Evolutionary conservation across 1,284 basidiomycete species (phyloP).

Genomic region (Boletellus sp.): DNA sequence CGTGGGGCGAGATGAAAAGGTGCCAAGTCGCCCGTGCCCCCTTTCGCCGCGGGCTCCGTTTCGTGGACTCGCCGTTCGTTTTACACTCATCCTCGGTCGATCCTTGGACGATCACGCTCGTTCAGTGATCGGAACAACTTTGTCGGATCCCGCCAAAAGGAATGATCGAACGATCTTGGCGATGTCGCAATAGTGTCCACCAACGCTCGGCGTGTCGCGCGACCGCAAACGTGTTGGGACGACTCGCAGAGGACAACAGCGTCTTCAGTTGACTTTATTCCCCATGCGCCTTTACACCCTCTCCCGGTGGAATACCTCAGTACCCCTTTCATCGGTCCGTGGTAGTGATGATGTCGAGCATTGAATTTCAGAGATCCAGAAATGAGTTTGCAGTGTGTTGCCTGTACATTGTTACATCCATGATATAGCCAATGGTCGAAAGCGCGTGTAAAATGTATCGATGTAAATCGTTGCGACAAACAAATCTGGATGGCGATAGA

Average conservation of each 20-base stretch:
- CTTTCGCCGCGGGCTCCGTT: slow-evolving; percentile 2
- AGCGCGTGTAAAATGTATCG: slow-evolving; percentile 15
- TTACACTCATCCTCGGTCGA: slow-evolving; percentile 8
- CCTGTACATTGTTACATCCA: slow-evolving; percentile 20
- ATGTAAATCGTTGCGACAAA: slow-evolving; percentile 19
- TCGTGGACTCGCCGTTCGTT: slow-evolving; percentile 7
- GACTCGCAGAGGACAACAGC: too few relatives aligned
- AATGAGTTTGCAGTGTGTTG: slow-evolving; percentile 10
- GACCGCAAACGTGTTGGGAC: too few relatives aligned
- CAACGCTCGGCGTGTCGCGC: too few relatives aligned
- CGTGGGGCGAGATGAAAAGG: background rate
- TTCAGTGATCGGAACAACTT: slow-evolving; percentile 5
- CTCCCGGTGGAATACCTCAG: too few relatives aligned
- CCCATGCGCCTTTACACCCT: too few relatives aligned
- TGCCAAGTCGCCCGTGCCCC: slow-evolving; percentile 1
- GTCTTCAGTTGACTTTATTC: too few relatives aligned
- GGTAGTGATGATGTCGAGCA: background rate
- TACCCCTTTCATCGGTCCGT: background rate
- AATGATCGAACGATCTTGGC: too few relatives aligned
- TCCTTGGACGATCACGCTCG: slow-evolving; percentile 9
- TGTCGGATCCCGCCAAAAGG: too few relatives aligned
- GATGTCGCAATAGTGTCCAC: too few relatives aligned
- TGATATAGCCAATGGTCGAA: slow-evolving; percentile 11
- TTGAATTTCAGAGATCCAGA: slow-evolving; percentile 3
- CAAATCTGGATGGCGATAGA: slow-evolving; percentile 12